Base-by-base conservation (phyloP, 1,284 basidiomycete species). In the Kalmanozyma brasiliensis region DNA sequence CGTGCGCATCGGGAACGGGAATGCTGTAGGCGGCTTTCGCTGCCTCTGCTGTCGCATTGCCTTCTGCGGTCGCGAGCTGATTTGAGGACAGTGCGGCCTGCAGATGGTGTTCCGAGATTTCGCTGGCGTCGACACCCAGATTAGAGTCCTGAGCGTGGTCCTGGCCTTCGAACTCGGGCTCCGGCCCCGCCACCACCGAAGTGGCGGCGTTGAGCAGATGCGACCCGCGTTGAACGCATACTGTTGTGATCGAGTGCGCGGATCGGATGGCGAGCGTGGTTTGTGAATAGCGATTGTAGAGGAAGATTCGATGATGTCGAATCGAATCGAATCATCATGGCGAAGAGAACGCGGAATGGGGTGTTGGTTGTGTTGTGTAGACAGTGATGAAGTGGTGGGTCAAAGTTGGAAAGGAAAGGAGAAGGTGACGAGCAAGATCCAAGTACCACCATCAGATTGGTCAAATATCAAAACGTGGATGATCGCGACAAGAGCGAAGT, bases 51-150 rank as follows among this genome's bases (percentile, higher is more conserved):
- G 58, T 19, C 7, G 51, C 36, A 23, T 52, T 60, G 22, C 62
- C 62, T 44, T 73, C 67, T 8, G 67, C 48, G 9, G 71, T 57
- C n/a, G 75, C 78, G 19, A 81, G 62, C 57, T 81, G 79, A 38
- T 73, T 74, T 2, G 78, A 80, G 1, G 79, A 81, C 20, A 81
- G 53, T n/a, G 79, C 79, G 10, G 79, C 79, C 52, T 81, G 79
- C 40, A 81, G 45, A 64, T 81, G 79, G 61, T 81, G 78, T 44
- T 81, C 79, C 35, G 74, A 72, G 29, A 79, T 69, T 26, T 79
- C 77, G 59, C 62, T 73, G 17, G 74, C 70, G 29, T 79, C 77
- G 13, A 79, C 77, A 60, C 77, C 77, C 30, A 79, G 66, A 9
- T 74, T 76, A 5, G 68, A 71, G 43, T 79, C 77, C 33, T 77